phyloP scores from a whole-genome alignment of 352 stramenopile species.

The Achlya hypogyna region DNA sequence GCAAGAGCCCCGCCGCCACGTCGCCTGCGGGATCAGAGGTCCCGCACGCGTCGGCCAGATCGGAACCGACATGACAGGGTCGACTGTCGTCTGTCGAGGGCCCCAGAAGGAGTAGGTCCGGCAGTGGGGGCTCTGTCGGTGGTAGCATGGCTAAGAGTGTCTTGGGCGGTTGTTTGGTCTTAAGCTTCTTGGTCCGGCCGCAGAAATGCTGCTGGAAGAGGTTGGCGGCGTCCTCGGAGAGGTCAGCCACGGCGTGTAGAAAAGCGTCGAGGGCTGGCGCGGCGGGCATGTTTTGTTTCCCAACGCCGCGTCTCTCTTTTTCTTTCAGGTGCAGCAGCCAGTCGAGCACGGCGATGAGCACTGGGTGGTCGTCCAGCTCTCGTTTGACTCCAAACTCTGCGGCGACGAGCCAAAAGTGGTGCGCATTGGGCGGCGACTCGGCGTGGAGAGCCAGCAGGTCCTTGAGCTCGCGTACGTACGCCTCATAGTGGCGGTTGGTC shows the following conservation, averaged over 20 bases:
- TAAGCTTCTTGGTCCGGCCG: conserved; percentile 24
- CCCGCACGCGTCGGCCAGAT: background rate
- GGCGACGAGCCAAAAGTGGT: conserved; percentile 23
- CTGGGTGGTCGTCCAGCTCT: conserved; percentile 49
- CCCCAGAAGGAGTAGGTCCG: background rate
- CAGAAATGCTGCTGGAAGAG: conserved; percentile 66
- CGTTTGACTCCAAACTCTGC: conserved; percentile 56
- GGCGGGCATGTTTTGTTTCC: conserved; percentile 75
- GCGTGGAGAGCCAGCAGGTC: background rate
- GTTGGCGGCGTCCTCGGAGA: conserved; percentile 52
- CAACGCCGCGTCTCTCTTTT: conserved; percentile 64
- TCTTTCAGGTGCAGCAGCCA: conserved; percentile 66
- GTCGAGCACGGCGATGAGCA: conserved; percentile 53
- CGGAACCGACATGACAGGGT: too few relatives aligned
- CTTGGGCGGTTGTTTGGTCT: background rate
- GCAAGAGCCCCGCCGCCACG: background rate
- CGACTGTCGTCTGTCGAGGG: background rate
- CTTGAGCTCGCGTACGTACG: background rate
- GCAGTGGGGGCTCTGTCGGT: background rate
- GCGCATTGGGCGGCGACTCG: background rate
- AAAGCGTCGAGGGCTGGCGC: conserved; percentile 55
- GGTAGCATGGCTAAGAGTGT: background rate
- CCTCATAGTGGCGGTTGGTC: background rate
- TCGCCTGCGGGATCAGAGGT: too few relatives aligned
- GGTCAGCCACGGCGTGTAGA: conserved; percentile 43